phyloP scores from a whole-genome alignment of 352 stramenopile species.

The Phytophthora ohioensis region DNA sequence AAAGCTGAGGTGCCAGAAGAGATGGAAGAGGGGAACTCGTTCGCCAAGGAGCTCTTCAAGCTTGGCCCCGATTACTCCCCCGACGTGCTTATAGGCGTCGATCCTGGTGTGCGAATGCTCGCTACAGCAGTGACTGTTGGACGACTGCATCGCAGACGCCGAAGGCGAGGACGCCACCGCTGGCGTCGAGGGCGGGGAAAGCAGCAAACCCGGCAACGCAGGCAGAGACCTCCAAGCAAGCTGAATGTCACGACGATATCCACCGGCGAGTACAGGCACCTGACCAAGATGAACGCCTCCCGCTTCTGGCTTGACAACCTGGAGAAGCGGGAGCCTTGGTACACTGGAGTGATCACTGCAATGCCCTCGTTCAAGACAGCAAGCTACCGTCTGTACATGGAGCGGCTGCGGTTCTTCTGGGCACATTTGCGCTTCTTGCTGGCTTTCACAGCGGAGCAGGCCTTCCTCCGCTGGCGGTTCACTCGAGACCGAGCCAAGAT shows the following conservation, averaged over 20 bases:
- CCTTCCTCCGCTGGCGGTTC: slow-evolving; percentile 22
- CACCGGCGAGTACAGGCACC: slow-evolving; percentile 19
- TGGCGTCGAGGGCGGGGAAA: neutral
- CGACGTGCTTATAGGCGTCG: slow-evolving; percentile 23
- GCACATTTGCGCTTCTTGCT: slow-evolving; percentile 6
- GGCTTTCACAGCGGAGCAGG: slow-evolving; percentile 1
- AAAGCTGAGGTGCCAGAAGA: slow-evolving; percentile 4
- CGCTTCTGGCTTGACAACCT: slow-evolving; percentile 1
- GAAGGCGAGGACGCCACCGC: neutral
- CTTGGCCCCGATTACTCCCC: slow-evolving; percentile 8
- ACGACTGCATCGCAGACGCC: neutral
- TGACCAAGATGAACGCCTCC: slow-evolving; percentile 2
- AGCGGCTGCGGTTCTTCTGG: slow-evolving; percentile 27
- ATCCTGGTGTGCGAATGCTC: slow-evolving; percentile 10
- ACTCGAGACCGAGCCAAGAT: slow-evolving; percentile 2
- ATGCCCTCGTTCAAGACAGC: slow-evolving; percentile 38
- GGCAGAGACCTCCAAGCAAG: neutral
- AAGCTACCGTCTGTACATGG: slow-evolving; percentile 5
- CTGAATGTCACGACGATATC: neutral
- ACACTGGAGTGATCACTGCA: neutral
- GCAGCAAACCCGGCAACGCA: too few species aligned
- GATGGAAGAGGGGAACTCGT: neutral
- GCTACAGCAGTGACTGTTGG: neutral
- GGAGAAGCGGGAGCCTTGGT: neutral
- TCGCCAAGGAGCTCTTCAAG: slow-evolving; percentile 12